Percentiles rank a stretch among this genome's conserved stretches.
Evolutionary conservation across 2,329 filamentous ascomycete genomes (phyloP).

Genomic region (Lasiodiplodia sp.): DNA sequence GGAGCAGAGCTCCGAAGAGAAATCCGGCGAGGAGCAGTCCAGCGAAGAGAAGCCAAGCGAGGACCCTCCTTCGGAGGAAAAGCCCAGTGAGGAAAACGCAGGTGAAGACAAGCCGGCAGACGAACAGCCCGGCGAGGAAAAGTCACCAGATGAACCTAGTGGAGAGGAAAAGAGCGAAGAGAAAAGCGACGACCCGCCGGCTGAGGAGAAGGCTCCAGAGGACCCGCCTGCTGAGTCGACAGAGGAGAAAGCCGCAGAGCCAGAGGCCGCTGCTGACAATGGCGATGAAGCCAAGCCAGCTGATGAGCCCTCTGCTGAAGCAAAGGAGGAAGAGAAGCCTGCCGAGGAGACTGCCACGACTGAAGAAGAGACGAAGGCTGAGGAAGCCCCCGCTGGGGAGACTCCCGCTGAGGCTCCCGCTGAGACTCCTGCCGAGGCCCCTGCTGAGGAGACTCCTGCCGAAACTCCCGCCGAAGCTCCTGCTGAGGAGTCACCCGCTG

Average conservation of each 20-base stretch:
- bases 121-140: neutral
- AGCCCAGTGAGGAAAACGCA: neutral
- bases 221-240: neutral
- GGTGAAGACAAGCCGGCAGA: neutral
- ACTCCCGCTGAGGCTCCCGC: neutral
- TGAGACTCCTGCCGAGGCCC: neutral
- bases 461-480: neutral
- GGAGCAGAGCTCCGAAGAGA: neutral
- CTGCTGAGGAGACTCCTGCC: neutral
- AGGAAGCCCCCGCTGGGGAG: slow-evolving; percentile 6
- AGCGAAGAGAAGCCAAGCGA: neutral
- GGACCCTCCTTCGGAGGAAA: neutral
- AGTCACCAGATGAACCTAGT: neutral
- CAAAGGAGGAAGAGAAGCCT: slow-evolving; percentile 10
- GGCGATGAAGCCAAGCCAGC: neutral
- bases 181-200: neutral
- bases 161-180: slow-evolving; percentile 6
- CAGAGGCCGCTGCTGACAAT: neutral
- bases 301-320: neutral
- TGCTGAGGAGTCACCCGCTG: neutral
- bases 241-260: slow-evolving; percentile 2
- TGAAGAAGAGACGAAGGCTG: slow-evolving; percentile 7
- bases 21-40: neutral
- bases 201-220: neutral
- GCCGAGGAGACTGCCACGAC: neutral